phyloP scores from a whole-genome alignment of 208 protist species.

The Acanthamoeba royreba region DNA sequence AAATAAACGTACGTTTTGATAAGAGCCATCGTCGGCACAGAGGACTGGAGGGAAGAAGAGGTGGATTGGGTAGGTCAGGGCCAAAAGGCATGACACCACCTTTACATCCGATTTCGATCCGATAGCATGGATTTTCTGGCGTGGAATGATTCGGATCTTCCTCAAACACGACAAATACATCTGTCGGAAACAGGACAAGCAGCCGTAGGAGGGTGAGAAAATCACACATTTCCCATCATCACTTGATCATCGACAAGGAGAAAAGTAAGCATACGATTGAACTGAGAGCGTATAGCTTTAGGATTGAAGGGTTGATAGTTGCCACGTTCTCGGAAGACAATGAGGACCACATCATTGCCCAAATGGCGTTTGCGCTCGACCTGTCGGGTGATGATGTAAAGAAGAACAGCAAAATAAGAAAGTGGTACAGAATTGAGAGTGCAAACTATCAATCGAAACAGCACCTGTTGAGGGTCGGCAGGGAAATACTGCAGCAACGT shows the following conservation, averaged over 20 bases:
- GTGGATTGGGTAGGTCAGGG: not conserved
- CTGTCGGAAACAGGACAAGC: not conserved
- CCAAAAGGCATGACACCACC: constrained; percentile 13
- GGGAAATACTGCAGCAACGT: constrained; percentile 66
- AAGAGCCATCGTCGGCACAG: constrained; percentile 17
- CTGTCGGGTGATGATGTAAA: not conserved
- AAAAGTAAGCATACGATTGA: constrained; percentile 57
- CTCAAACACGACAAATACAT: constrained; percentile 23
- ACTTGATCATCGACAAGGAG: not conserved
- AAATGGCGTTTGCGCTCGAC: constrained; percentile 71
- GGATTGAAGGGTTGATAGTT: constrained; percentile 54
- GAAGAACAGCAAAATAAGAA: not conserved
- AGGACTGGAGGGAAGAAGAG: not conserved
- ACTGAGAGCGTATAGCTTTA: constrained; percentile 64
- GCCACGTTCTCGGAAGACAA: constrained; percentile 62
- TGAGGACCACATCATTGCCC: constrained; percentile 72
- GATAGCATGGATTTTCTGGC: not conserved
- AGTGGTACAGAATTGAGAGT: not conserved
- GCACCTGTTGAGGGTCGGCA: constrained; percentile 43
- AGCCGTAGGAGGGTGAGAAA: not conserved
- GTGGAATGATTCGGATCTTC: not conserved
- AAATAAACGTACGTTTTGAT: constrained; percentile 6
- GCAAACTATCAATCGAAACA: not conserved
- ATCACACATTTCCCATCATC: not conserved
- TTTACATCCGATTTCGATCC: constrained; percentile 32